Evolutionary conservation across 345 rosid species (phyloP).

Genomic region (Rhodamnia rubescens): DNA sequence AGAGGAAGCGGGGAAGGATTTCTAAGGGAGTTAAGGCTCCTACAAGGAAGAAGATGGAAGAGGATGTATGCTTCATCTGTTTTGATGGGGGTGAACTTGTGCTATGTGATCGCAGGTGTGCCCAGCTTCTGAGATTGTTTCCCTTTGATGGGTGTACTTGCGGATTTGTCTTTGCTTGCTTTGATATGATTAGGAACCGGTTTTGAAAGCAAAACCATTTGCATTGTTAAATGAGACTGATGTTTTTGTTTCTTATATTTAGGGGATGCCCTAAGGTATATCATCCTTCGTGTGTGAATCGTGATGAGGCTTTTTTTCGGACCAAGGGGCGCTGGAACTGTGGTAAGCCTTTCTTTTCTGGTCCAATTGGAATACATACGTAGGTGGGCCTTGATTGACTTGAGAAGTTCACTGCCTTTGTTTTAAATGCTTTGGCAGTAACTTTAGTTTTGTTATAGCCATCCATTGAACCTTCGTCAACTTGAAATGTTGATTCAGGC

Average conservation of each 20-base stretch:
- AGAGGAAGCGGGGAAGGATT: conserved; percentile 67
- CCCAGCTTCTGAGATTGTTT: background rate
- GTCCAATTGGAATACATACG: too few relatives aligned
- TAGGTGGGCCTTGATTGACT: too few relatives aligned
- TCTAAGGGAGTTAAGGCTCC: conserved; percentile 33
- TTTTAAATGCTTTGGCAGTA: too few relatives aligned
- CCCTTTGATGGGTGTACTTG: background rate
- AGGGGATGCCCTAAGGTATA: conserved; percentile 99
- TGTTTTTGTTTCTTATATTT: background rate
- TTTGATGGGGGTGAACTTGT: conserved; percentile 96
- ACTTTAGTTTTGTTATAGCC: background rate
- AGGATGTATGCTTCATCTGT: conserved; percentile 97
- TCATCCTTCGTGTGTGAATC: conserved; percentile 85
- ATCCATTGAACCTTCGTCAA: background rate
- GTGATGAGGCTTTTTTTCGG: conserved; percentile 83
- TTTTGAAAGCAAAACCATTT: background rate
- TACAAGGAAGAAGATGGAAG: conserved; percentile 64
- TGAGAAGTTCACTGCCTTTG: too few relatives aligned
- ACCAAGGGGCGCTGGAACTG: conserved; percentile 93
- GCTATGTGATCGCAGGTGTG: conserved; percentile 93
- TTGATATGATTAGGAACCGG: background rate
- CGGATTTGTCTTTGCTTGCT: background rate
- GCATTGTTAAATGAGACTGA: background rate
- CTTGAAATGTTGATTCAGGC: background rate
- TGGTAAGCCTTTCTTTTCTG: conserved; percentile 34